These are phyloP conservation scores for Beta vulgaris DNA, from an alignment of 148 eudicot genomes.

Conservation along the genomic window DNA sequence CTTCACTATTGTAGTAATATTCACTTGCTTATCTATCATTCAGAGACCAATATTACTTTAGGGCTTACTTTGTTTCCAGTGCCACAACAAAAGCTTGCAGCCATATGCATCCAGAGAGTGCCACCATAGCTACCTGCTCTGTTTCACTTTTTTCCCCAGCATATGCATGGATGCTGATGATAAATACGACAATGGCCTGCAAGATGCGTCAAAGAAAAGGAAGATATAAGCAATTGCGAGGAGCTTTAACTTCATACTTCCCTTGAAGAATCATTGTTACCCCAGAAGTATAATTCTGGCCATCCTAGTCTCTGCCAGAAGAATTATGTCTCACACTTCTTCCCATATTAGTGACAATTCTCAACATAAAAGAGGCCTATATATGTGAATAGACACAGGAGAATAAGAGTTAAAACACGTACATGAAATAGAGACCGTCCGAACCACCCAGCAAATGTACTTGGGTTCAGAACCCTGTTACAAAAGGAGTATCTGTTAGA, in stretches of 20 bases:
- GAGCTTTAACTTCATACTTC: not conserved
- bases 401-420: conserved; percentile 26
- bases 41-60: not conserved
- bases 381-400: not conserved
- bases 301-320: not conserved
- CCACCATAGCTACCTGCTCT: conserved; percentile 94
- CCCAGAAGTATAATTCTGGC: not conserved
- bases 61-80: conserved; percentile 85
- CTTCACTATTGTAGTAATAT: not conserved
- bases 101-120: conserved; percentile 99
- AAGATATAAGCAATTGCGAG: not conserved
- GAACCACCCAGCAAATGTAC: conserved; percentile 99
- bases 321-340: not conserved
- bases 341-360: not conserved
- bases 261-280: not conserved
- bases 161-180: conserved; percentile 71
- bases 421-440: conserved; percentile 96
- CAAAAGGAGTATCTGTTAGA: conserved; percentile 19
- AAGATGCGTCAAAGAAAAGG: conserved; percentile 2
- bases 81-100: conserved; percentile 93
- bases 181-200: conserved; percentile 90
- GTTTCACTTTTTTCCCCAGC: conserved; percentile 85
- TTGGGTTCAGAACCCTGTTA: conserved; percentile 87
- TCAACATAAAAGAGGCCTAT: not conserved
- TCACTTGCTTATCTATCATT: conserved; percentile 4